Evolutionary conservation across 2,329 filamentous ascomycete genomes (phyloP).

Genomic region (Hypoxylon sp.): DNA sequence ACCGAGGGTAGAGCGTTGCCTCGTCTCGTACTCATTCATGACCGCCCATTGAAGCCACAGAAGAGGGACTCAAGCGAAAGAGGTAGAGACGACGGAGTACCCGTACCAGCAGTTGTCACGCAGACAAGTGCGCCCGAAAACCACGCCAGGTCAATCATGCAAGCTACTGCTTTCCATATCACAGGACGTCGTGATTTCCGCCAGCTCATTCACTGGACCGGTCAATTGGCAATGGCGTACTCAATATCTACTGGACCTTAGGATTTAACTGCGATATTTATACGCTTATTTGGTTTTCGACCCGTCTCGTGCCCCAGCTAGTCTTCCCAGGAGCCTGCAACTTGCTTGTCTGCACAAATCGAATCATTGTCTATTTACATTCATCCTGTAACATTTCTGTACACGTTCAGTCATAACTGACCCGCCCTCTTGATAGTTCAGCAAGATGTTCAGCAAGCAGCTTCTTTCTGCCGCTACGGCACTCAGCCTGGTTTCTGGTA

Average conservation of each 20-base stretch:
- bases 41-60: neutral
- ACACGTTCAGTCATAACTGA: conserved; percentile 32
- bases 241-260: too few species aligned
- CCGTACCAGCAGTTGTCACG: conserved; percentile 3
- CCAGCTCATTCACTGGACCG: neutral
- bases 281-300: neutral
- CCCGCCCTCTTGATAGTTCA: conserved; percentile 47
- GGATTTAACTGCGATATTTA: neutral
- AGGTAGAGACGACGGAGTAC: neutral
- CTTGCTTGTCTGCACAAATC: neutral
- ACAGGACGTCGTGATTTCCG: conserved; percentile 1
- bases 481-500: conserved; percentile 62
- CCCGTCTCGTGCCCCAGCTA: neutral
- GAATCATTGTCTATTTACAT: conserved; percentile 7
- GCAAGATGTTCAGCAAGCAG: conserved; percentile 64
- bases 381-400: neutral
- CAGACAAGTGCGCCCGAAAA: neutral
- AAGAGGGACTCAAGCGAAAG: conserved; percentile 3
- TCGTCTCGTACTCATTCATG: neutral
- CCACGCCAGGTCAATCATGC: neutral
- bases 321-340: conserved; percentile 7
- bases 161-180: conserved; percentile 3
- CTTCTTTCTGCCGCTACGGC: conserved; percentile 63
- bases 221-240: neutral
- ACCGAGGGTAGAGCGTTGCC: neutral